Conservation (phyloP, 2,329 filamentous ascomycete species). For the Pleurostoma richardsiae region DNA sequence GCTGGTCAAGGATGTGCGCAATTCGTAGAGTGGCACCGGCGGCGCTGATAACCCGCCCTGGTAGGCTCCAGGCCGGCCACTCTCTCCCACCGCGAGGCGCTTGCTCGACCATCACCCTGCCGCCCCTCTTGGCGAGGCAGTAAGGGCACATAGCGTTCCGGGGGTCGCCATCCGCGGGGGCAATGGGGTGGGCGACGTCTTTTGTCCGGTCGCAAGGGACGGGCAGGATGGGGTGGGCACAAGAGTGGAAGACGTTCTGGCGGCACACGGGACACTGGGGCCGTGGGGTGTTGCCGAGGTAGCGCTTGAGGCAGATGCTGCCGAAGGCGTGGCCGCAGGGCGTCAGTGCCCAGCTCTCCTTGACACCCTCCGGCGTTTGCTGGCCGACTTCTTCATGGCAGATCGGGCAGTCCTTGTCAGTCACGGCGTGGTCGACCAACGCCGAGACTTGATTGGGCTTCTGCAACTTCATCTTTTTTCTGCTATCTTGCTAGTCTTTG, state of each 20-base stretch:
- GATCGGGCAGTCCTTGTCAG: conserved; percentile 8
- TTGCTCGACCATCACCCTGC: neutral
- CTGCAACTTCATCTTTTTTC: conserved; percentile 1
- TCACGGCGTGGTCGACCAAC: conserved; percentile 1
- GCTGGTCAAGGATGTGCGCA: neutral
- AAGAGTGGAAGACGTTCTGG: conserved; percentile 8
- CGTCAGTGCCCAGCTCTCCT: conserved; percentile 8
- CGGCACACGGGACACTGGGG: conserved; percentile 11
- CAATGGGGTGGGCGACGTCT: conserved; percentile 4
- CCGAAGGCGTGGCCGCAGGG: conserved; percentile 11
- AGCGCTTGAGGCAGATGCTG: conserved; percentile 11
- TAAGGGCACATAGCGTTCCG: conserved; percentile 5
- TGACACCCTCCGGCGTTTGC: conserved; percentile 9
- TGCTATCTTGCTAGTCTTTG: too few species aligned
- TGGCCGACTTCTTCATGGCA: conserved; percentile 9
- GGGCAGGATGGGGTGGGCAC: conserved; percentile 8
- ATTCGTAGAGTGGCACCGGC: neutral
- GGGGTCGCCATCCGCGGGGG: conserved; percentile 2
- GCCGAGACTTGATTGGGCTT: conserved; percentile 7
- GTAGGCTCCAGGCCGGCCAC: neutral
- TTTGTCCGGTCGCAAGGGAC: conserved; percentile 7
- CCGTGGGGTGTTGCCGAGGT: conserved; percentile 10
- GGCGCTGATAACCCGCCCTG: neutral
- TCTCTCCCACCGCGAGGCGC: too few species aligned
- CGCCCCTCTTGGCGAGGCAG: conserved; percentile 3